Conservation (phyloP, 2,329 filamentous ascomycete genomes). For the Microcera coccophila region DNA sequence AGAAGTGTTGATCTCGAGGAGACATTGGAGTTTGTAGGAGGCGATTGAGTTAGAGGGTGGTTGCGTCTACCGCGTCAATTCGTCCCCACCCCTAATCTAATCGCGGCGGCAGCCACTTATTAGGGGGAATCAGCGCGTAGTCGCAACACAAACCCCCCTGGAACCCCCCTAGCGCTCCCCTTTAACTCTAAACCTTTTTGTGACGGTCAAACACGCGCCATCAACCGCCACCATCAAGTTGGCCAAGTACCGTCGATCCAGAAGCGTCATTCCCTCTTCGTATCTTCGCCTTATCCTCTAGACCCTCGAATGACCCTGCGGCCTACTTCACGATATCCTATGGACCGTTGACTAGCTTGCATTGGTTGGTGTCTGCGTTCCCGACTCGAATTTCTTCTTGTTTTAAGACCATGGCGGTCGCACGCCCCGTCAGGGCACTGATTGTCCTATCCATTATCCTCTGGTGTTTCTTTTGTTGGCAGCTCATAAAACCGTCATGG, state of each 20-base stretch:
- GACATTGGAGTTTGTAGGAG: too few relatives aligned
- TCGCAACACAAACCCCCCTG: too few relatives aligned
- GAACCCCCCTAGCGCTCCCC: too few relatives aligned
- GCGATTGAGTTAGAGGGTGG: constrained; percentile 3
- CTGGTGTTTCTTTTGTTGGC: constrained; percentile 75
- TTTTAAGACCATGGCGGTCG: constrained; percentile 66
- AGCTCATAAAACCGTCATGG: constrained; percentile 61
- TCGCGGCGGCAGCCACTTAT: constrained; percentile 10
- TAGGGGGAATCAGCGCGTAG: constrained; percentile 8
- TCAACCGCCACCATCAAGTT: background rate
- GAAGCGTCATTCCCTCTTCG: background rate
- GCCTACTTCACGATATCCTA: constrained; percentile 6
- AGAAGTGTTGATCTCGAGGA: background rate
- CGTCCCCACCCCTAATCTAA: background rate
- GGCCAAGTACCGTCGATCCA: background rate
- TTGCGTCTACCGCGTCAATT: constrained; percentile 24
- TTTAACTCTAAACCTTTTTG: constrained; percentile 16
- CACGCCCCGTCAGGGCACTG: constrained; percentile 77
- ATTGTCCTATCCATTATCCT: constrained; percentile 67
- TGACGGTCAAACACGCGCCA: background rate
- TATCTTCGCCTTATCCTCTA: too few relatives aligned
- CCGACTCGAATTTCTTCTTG: constrained; percentile 1
- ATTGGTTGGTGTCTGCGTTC: constrained; percentile 1
- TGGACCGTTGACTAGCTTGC: constrained; percentile 15
- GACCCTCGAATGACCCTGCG: background rate